phyloP scores from a whole-genome alignment of 2,329 filamentous ascomycete species.

The Colletotrichum sp. region DNA sequence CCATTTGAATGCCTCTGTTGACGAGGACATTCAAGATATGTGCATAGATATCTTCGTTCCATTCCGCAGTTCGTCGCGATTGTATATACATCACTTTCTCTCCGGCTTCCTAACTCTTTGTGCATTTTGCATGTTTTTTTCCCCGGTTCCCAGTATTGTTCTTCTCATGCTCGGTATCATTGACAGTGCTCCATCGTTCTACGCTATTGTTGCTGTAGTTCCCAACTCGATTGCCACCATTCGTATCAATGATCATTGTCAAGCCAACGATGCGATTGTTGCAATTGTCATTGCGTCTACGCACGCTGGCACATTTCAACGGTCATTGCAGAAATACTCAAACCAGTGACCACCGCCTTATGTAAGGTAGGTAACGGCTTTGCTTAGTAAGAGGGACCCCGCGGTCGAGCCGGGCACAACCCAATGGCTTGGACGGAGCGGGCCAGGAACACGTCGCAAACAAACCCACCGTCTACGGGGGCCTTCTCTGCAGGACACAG shows the following conservation, averaged over 20 bases:
- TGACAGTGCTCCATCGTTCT: background rate
- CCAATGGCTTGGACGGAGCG: background rate
- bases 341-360: background rate
- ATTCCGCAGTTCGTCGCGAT: background rate
- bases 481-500: background rate
- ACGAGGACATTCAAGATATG: background rate
- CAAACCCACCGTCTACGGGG: conserved; percentile 1
- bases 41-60: background rate
- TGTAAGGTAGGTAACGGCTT: background rate
- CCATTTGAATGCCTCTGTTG: background rate
- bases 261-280: background rate
- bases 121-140: background rate
- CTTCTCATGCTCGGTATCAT: background rate
- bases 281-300: background rate
- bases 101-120: background rate
- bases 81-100: background rate
- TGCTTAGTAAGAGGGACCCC: background rate
- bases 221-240: background rate
- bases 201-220: background rate
- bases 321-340: background rate
- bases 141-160: background rate
- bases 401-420: background rate
- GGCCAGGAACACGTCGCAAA: conserved; percentile 13
- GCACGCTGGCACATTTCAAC: background rate
- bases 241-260: background rate